phyloP scores from a whole-genome alignment of 1,284 basidiomycete genomes.

The Trichosporon coremiiforme region DNA sequence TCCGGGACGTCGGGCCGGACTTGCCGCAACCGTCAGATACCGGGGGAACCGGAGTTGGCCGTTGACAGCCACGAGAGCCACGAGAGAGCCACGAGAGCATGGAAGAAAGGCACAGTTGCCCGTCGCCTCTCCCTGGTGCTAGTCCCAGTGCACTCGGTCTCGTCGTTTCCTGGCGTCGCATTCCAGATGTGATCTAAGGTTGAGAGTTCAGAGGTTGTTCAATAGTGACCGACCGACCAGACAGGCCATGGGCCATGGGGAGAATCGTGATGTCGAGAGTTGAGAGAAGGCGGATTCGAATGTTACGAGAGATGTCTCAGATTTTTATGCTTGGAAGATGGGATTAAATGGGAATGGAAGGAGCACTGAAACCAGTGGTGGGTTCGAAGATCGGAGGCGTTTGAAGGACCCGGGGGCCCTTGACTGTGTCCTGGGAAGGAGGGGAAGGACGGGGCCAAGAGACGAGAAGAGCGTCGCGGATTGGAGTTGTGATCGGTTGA shows the following conservation, averaged over 20 bases:
- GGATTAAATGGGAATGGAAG: constrained; percentile 12
- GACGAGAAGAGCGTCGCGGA: not conserved
- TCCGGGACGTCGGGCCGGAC: not conserved
- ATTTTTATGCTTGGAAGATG: not conserved
- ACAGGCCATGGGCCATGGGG: too few relatives aligned
- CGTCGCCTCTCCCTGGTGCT: not conserved
- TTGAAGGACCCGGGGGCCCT: not conserved
- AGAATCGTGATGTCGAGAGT: not conserved
- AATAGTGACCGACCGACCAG: not conserved
- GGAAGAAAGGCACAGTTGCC: not conserved
- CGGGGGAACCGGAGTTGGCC: not conserved
- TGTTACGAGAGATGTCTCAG: constrained; percentile 17
- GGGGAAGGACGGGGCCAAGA: not conserved
- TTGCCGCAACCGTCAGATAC: constrained; percentile 1
- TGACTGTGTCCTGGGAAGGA: not conserved
- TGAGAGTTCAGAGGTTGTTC: constrained; percentile 3
- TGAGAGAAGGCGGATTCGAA: not conserved
- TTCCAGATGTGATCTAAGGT: not conserved
- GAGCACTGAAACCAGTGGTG: constrained; percentile 2
- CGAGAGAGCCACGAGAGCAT: not conserved
- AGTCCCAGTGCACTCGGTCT: not conserved
- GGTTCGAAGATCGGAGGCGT: constrained; percentile 6
- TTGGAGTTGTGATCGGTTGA: not conserved
- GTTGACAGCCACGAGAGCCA: not conserved
- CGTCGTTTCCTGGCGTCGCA: not conserved